These are phyloP conservation scores for Aegilops umbellulata DNA, from an alignment of 176 grass and related monocot species.

Conservation along the genomic window DNA sequence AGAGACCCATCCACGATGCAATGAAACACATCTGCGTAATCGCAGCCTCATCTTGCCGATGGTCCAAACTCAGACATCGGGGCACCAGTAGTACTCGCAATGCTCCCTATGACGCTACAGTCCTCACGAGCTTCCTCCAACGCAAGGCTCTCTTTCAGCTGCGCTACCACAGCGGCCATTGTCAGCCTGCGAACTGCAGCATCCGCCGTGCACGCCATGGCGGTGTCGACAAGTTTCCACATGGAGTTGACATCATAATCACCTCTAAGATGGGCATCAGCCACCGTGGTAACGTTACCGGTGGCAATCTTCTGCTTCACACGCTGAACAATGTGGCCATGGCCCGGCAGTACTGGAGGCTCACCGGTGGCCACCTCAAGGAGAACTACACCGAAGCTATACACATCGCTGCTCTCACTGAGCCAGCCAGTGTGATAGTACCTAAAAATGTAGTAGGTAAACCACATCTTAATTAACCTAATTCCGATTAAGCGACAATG, in stretches of 20 bases:
- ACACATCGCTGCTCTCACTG: neutral
- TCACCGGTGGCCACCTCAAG: slow-evolving; percentile 25
- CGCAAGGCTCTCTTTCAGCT: neutral
- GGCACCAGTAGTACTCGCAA: neutral
- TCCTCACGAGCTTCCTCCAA: neutral
- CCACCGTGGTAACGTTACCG: neutral
- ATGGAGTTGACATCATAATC: neutral
- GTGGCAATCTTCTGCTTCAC: neutral
- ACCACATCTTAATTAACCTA: neutral
- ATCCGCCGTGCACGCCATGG: neutral
- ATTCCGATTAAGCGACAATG: neutral
- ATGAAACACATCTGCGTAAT: neutral
- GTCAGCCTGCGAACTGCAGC: neutral
- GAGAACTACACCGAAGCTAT: slow-evolving; percentile 15
- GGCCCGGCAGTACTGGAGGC: neutral
- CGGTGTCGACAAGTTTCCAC: neutral
- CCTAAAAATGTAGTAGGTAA: neutral
- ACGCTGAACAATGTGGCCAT: neutral
- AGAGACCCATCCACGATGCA: neutral
- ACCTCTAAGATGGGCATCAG: neutral
- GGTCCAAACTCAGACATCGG: neutral
- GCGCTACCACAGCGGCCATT: neutral
- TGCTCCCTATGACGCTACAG: fast-evolving
- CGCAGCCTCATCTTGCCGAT: neutral
- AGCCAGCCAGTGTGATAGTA: neutral